These are phyloP conservation scores for Mycosphaerella sp. DNA, from an alignment of 2,329 filamentous ascomycete genomes.

Conservation along the genomic window DNA sequence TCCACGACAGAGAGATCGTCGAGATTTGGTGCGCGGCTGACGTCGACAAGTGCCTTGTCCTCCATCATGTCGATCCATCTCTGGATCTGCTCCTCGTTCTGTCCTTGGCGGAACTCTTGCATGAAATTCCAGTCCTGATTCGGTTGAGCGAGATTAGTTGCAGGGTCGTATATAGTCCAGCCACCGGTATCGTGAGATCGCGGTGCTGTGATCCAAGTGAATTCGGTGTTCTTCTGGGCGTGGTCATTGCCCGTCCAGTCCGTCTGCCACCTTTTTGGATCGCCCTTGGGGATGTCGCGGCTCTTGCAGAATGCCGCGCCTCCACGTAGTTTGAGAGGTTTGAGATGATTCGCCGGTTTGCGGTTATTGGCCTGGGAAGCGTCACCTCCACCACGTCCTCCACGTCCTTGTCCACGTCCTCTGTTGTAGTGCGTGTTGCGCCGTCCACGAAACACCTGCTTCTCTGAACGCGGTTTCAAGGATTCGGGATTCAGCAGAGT, in stretches of 20 bases:
- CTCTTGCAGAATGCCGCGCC: slow-evolving; percentile 1
- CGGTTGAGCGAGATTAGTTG: slow-evolving; percentile 7
- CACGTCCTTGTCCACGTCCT: not conserved
- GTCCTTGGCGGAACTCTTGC: slow-evolving; percentile 24
- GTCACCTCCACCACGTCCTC: slow-evolving; percentile 1
- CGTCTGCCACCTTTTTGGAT: slow-evolving; percentile 18
- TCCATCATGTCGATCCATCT: slow-evolving; percentile 23
- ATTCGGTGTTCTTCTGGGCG: not conserved
- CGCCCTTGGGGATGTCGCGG: slow-evolving; percentile 17
- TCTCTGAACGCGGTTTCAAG: not conserved
- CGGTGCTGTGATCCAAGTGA: too few relatives aligned
- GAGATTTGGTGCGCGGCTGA: slow-evolving; percentile 4
- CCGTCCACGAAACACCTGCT: not conserved
- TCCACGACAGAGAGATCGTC: slow-evolving; percentile 13
- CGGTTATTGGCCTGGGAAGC: not conserved
- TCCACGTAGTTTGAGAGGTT: slow-evolving; percentile 12
- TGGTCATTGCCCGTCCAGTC: slow-evolving; percentile 10
- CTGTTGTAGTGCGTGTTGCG: not conserved
- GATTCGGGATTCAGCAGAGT: slow-evolving; percentile 12
- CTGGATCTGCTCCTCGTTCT: slow-evolving; percentile 25
- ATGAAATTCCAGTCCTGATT: slow-evolving; percentile 38
- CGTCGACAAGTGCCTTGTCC: slow-evolving; percentile 2
- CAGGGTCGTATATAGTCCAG: slow-evolving; percentile 31
- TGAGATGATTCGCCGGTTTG: not conserved
- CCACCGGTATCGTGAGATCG: not conserved